Conservation (phyloP, 2,329 filamentous ascomycete genomes). For the Botryotinia calthae region DNA sequence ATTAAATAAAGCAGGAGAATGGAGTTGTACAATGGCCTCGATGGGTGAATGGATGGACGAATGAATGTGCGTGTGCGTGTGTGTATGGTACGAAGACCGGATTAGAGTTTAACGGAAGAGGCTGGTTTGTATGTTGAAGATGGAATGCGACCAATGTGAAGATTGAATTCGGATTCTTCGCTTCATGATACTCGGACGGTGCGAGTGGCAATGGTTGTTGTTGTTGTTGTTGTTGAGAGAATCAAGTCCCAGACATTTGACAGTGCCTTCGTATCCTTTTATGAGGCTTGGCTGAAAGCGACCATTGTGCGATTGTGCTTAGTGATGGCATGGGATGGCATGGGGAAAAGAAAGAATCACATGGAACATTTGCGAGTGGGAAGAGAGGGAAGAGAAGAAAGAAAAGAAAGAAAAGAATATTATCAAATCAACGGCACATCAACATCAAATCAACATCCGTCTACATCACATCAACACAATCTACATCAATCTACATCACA, state of each 20-base stretch:
- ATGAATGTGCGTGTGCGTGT: too few relatives aligned
- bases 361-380: not conserved
- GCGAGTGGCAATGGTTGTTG: not conserved
- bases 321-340: not conserved
- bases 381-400: not conserved
- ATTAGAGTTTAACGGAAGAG: conserved; percentile 7
- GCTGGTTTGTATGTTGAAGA: not conserved
- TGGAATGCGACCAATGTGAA: too few relatives aligned
- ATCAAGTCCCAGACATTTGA: not conserved
- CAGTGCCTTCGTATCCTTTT: not conserved
- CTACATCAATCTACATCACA: too few relatives aligned
- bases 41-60: too few relatives aligned
- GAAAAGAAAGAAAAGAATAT: not conserved
- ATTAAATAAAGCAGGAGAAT: not conserved
- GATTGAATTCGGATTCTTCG: not conserved
- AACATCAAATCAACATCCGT: not conserved
- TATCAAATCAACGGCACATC: not conserved
- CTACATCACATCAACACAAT: too few relatives aligned
- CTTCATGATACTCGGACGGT: not conserved
- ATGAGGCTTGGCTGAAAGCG: not conserved
- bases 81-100: not conserved
- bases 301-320: not conserved
- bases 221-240: not conserved
- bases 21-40: not conserved
- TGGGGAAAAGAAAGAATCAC: not conserved